Conservation (phyloP, 2,329 filamentous ascomycete species). For the Epicoccum sorghinum region DNA sequence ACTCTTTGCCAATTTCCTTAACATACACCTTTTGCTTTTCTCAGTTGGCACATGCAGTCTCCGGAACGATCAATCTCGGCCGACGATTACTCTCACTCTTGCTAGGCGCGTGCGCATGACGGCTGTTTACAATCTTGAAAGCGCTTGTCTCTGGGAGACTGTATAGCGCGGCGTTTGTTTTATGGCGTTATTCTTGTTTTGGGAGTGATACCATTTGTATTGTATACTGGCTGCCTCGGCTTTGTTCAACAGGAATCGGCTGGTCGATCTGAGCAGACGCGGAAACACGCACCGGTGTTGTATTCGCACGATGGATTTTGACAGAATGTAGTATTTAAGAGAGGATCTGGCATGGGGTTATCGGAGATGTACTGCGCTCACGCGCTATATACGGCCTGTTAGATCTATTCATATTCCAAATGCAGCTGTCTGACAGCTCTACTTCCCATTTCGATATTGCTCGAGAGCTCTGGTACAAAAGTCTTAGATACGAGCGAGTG, state of each 20-base stretch:
- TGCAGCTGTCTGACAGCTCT: slow-evolving; percentile 4
- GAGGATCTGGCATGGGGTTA: neutral
- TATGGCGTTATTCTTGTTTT: slow-evolving; percentile 18
- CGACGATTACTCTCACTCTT: neutral
- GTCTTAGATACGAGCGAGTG: neutral
- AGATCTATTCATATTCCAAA: slow-evolving; percentile 5
- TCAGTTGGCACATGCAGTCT: slow-evolving; percentile 31
- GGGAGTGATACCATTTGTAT: slow-evolving; percentile 36
- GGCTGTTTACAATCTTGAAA: neutral
- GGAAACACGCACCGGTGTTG: neutral
- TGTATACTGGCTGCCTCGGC: slow-evolving; percentile 27
- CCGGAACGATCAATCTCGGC: slow-evolving; percentile 3
- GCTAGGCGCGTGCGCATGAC: neutral
- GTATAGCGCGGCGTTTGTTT: slow-evolving; percentile 37
- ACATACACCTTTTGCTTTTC: slow-evolving; percentile 6
- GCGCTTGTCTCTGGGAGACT: slow-evolving; percentile 20
- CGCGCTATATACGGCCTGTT: slow-evolving; percentile 2
- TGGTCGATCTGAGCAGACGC: neutral
- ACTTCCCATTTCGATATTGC: neutral
- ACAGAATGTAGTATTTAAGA: slow-evolving; percentile 5
- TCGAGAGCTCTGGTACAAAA: neutral
- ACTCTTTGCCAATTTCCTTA: slow-evolving; percentile 37
- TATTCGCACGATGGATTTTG: neutral
- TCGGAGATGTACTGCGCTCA: slow-evolving; percentile 14
- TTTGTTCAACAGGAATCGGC: slow-evolving; percentile 11